A percentile compares a stretch with the other conserved stretches of the same genome.
Evolutionary conservation across 257 asterid species (phyloP).

Genomic region (Leonotis leonurus): DNA sequence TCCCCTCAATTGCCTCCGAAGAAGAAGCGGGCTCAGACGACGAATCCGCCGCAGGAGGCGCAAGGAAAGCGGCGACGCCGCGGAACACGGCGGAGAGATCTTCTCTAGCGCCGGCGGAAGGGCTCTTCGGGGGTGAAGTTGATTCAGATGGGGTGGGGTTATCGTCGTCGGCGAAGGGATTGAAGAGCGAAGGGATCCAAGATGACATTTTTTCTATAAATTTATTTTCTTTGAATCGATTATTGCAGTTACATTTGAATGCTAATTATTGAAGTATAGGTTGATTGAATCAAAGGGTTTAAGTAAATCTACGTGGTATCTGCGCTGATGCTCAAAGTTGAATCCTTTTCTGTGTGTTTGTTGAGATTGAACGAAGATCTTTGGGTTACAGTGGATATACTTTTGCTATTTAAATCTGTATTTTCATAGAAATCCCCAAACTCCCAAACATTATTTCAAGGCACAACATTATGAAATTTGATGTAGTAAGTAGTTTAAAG

Average conservation of each 20-base stretch:
- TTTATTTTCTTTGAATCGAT: not conserved
- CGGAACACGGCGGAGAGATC: constrained; percentile 50
- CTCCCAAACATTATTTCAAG: not conserved
- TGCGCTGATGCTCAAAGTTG: not conserved
- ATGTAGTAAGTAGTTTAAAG: not conserved
- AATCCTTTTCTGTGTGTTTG: not conserved
- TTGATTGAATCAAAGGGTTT: constrained; percentile 14
- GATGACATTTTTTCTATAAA: constrained; percentile 46
- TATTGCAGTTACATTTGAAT: not conserved
- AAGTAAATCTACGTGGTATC: constrained; percentile 6
- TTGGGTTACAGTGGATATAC: not conserved
- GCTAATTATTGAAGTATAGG: not conserved
- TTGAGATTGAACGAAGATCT: not conserved
- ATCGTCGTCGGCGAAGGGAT: constrained; percentile 33
- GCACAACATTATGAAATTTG: not conserved
- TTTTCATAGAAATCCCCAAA: not conserved
- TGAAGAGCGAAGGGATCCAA: constrained; percentile 54
- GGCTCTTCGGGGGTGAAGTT: constrained; percentile 23
- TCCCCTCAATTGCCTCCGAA: constrained; percentile 41
- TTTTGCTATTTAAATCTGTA: not conserved
- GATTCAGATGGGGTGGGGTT: constrained; percentile 10
- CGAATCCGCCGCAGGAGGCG: constrained; percentile 36
- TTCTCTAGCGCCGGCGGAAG: constrained; percentile 29
- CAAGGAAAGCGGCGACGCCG: constrained; percentile 66
- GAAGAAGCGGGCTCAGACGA: constrained; percentile 16